A percentile compares a stretch with the other conserved stretches of the same genome.
phyloP scores from a whole-genome alignment of 108 stramenopile genomes.

The Cyclotella atomus region DNA sequence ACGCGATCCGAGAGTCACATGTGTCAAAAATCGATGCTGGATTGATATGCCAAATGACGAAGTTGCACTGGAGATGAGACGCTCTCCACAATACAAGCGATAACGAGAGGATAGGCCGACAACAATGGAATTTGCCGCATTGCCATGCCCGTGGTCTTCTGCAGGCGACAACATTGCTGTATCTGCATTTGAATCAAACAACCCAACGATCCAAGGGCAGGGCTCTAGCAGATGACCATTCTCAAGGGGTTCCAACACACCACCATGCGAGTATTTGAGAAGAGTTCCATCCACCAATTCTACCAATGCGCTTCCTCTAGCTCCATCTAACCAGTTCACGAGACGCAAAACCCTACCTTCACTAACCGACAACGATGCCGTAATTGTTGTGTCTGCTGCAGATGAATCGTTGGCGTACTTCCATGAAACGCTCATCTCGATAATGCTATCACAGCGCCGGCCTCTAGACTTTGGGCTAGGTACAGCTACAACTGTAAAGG shows the following conservation, averaged over 20 bases:
- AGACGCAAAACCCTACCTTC: conserved; percentile 67
- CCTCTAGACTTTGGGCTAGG: conserved; percentile 17
- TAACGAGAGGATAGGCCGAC: conserved; percentile 72
- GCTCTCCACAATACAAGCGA: conserved; percentile 80
- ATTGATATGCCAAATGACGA: conserved; percentile 74
- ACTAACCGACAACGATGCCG: conserved; percentile 35
- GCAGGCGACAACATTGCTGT: conserved; percentile 26
- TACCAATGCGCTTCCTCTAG: conserved; percentile 57
- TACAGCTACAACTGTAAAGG: conserved; percentile 33
- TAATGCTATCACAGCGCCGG: conserved; percentile 41
- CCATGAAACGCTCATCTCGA: conserved; percentile 58
- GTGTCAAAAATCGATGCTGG: conserved; percentile 69
- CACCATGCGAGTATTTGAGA: conserved; percentile 59
- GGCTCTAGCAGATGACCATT: conserved; percentile 78
- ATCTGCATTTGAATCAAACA: conserved; percentile 48
- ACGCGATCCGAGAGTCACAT: conserved; percentile 71
- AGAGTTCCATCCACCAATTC: conserved; percentile 74
- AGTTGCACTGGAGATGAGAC: conserved; percentile 71
- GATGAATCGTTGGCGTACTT: conserved; percentile 5
- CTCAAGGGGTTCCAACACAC: conserved; percentile 45
- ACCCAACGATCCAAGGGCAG: conserved; percentile 80
- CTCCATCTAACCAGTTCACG: conserved; percentile 71
- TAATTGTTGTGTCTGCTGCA: conserved; percentile 31
- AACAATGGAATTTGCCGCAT: conserved; percentile 47
- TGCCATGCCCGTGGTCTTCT: conserved; percentile 18